phyloP scores from a whole-genome alignment of 805 yeast genomes.

The Hagleromyces aurorensis region DNA sequence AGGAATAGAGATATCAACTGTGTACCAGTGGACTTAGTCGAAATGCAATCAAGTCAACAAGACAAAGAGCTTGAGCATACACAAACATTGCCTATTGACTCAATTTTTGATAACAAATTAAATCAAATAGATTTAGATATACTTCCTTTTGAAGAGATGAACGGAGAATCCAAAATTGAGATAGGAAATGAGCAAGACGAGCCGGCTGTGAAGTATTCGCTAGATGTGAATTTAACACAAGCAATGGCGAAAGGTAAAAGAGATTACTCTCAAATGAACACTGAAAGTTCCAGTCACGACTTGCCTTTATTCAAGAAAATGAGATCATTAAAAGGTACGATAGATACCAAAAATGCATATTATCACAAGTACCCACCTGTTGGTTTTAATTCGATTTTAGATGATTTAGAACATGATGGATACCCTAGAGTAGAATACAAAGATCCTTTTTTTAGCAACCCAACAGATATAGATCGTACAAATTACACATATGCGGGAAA shows the following conservation, averaged over 20 bases:
- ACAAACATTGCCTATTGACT: too few species aligned
- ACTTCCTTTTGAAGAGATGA: too few species aligned
- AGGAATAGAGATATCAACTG: slow-evolving; percentile 6
- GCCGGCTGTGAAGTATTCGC: too few species aligned
- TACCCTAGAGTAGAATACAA: slow-evolving; percentile 44
- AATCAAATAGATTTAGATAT: too few species aligned
- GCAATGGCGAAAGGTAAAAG: slow-evolving; percentile 14
- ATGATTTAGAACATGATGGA: slow-evolving; percentile 42
- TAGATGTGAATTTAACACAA: slow-evolving; percentile 20
- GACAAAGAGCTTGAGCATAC: too few species aligned
- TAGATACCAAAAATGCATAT: slow-evolving; percentile 1
- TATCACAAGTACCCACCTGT: slow-evolving; percentile 18
- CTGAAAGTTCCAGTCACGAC: too few species aligned
- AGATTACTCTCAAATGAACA: slow-evolving; percentile 1
- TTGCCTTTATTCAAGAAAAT: too few species aligned
- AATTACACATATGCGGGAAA: slow-evolving; percentile 66
- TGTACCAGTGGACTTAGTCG: too few species aligned
- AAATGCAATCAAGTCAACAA: too few species aligned
- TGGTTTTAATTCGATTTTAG: slow-evolving; percentile 30
- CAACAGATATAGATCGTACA: slow-evolving; percentile 41
- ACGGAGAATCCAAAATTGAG: background rate
- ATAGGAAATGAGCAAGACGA: background rate
- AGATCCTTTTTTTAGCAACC: slow-evolving; percentile 56
- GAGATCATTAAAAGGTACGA: too few species aligned
- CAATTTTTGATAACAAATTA: too few species aligned